Conservation (phyloP, 805 yeast genomes). For the Saccharomyces jurei region DNA sequence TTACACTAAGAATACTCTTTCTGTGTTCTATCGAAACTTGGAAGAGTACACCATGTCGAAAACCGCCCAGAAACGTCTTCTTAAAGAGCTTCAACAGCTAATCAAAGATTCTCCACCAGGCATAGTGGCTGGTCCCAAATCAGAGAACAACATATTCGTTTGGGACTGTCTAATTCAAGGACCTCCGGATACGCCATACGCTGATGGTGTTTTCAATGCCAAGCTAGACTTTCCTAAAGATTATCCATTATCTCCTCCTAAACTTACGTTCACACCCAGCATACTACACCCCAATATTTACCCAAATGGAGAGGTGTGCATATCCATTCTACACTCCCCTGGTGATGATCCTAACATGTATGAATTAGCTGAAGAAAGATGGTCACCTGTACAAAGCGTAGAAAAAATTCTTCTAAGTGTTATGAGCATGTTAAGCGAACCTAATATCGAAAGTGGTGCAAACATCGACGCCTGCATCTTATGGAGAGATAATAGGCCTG, state of each 20-base stretch:
- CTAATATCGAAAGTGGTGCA: constrained; percentile 94
- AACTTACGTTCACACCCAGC: constrained; percentile 66
- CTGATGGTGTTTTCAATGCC: constrained; percentile 83
- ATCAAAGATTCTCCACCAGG: constrained; percentile 89
- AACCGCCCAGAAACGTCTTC: constrained; percentile 79
- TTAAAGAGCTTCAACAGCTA: constrained; percentile 85
- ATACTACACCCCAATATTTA: constrained; percentile 90
- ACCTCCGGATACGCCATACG: constrained; percentile 77
- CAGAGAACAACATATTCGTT: constrained; percentile 61
- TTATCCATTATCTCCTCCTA: constrained; percentile 79
- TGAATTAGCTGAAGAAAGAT: constrained; percentile 90
- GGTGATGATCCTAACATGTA: constrained; percentile 96
- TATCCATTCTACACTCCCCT: constrained; percentile 89
- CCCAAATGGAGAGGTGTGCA: constrained; percentile 92
- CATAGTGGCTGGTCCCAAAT: constrained; percentile 82
- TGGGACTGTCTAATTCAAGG: constrained; percentile 87
- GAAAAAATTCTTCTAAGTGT: constrained; percentile 91
- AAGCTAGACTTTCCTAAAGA: constrained; percentile 63
- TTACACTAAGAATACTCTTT: neutral
- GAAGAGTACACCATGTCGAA: constrained; percentile 20
- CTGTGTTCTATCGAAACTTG: neutral
- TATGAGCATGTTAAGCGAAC: constrained; percentile 93
- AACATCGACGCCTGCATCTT: constrained; percentile 71
- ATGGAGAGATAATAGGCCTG: constrained; percentile 79
- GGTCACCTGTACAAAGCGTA: constrained; percentile 98